Evolutionary conservation across 2,329 filamentous ascomycete genomes (phyloP).

Genomic region (Neopestalotiopsis rosae): DNA sequence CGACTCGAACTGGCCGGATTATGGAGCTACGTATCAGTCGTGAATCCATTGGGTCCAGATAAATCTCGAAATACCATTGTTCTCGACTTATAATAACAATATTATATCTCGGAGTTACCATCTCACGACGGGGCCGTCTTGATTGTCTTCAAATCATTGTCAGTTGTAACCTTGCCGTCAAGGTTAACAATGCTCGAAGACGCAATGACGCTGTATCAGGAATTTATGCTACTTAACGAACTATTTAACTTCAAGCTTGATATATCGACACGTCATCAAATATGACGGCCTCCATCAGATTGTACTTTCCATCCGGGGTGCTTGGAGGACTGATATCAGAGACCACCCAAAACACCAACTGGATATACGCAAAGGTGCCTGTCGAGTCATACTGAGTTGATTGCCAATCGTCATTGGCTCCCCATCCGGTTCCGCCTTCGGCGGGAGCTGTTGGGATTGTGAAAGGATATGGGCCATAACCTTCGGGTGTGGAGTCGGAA

Average conservation of each 20-base stretch:
- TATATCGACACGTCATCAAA: background rate
- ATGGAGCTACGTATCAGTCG: background rate
- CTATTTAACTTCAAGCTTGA: background rate
- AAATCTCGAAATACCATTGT: too few relatives aligned
- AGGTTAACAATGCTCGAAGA: background rate
- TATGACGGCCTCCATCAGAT: background rate
- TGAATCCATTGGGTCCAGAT: too few relatives aligned
- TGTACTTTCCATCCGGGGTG: background rate
- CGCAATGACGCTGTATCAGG: background rate
- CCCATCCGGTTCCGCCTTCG: background rate
- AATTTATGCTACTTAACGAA: background rate
- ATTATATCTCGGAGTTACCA: too few relatives aligned
- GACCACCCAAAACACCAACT: conserved; percentile 8
- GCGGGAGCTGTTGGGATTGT: conserved; percentile 1
- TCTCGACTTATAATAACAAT: too few relatives aligned
- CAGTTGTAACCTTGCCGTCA: too few relatives aligned
- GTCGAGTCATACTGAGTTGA: conserved; percentile 4
- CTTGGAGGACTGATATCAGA: background rate
- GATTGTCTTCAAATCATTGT: too few relatives aligned
- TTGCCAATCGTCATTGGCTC: background rate
- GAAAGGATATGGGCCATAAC: conserved; percentile 5
- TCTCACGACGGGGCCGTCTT: too few relatives aligned
- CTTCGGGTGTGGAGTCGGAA: background rate
- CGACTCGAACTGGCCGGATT: background rate
- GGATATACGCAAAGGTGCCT: background rate